Evolutionary conservation across 768 basidiomycete species (phyloP), one percentile per base, ranked within the genome.

Genomic region (Daedaleopsis nitida): DNA sequence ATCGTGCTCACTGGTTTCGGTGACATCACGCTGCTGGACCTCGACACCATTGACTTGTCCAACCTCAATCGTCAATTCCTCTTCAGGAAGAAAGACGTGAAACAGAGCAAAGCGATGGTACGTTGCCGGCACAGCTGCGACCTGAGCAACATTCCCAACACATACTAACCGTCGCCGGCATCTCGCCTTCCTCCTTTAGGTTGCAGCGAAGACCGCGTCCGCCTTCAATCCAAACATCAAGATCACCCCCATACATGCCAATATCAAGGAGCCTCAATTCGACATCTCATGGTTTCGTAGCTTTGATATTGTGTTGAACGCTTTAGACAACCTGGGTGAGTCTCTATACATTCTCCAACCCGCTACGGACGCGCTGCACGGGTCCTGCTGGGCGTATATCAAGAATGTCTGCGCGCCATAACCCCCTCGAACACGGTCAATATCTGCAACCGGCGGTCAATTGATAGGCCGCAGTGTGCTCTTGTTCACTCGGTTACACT

Each of bases 21-120:
- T 19, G 81, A 90, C 71, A 96, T 97, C 64, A 94, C 94, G 0
- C 83, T 97, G 52, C 81, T 99, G 60, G 96, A 99, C 76, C 82
- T 99, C 64, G 96, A 99, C 76, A 99, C 96, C 19, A 99, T 99
- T 73, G 96, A 99, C 80, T 81, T 99, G 45, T 96, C 94, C 52
- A 99, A 99, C 73, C 80, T 98, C 55, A 99, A 99, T 70, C 85
- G 96, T 21, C 96, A 98, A 69, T 99, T 98, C 73, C 79, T 99
- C 43, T 99, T 99, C 77, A 84, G 85, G 64, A 98, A 98, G 77
- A 96, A 96, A 70, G 95, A 98, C 69, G 91, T 99, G 57, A 97
- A 97, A 71, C 92, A 97, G 70, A 90, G 95, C 68, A 99, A 99
- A 78, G 92, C 96, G 2, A 70, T 96, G 76, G 95, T 94, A 60